Evolutionary conservation across 805 yeast species (phyloP).

Genomic region (Lachancea nothofagi): DNA sequence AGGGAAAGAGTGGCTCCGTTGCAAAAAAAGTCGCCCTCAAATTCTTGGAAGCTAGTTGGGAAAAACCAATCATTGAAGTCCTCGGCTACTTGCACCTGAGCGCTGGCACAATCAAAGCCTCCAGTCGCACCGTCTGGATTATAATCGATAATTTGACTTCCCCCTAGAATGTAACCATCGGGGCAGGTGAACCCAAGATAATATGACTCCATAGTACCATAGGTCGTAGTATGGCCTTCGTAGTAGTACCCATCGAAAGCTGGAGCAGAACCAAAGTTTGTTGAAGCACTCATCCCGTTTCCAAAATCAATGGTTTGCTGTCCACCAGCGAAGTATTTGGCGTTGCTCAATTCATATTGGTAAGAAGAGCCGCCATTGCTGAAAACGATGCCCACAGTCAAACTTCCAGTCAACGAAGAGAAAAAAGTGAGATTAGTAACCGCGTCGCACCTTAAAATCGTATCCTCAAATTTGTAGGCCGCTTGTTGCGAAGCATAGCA

Average conservation of each 20-base stretch:
- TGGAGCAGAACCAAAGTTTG: constrained; percentile 23
- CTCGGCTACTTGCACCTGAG: constrained; percentile 21
- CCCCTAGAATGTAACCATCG: constrained; percentile 26
- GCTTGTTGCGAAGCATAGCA: constrained; percentile 36
- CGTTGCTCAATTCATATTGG: constrained; percentile 30
- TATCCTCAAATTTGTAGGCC: constrained; percentile 27
- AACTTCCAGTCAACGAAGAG: constrained; percentile 25
- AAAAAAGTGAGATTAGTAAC: constrained; percentile 16
- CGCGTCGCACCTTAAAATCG: constrained; percentile 31
- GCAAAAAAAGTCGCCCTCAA: constrained; percentile 21
- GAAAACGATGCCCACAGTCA: constrained; percentile 30
- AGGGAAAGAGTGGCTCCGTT: constrained; percentile 19
- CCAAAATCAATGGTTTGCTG: constrained; percentile 25
- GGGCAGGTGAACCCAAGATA: constrained; percentile 33
- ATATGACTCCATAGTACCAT: constrained; percentile 31
- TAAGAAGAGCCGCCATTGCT: constrained; percentile 34
- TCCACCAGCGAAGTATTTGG: constrained; percentile 29
- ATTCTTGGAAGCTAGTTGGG: constrained; percentile 21
- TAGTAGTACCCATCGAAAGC: constrained; percentile 18
- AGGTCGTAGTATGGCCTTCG: constrained; percentile 32
- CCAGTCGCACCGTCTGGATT: constrained; percentile 13
- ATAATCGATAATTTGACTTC: constrained; percentile 22
- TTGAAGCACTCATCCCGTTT: constrained; percentile 22
- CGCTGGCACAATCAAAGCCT: constrained; percentile 22
- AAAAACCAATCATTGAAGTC: constrained; percentile 34